phyloP scores from a whole-genome alignment of 495 filamentous ascomycete species.

The Hypoxylon trugodes region DNA sequence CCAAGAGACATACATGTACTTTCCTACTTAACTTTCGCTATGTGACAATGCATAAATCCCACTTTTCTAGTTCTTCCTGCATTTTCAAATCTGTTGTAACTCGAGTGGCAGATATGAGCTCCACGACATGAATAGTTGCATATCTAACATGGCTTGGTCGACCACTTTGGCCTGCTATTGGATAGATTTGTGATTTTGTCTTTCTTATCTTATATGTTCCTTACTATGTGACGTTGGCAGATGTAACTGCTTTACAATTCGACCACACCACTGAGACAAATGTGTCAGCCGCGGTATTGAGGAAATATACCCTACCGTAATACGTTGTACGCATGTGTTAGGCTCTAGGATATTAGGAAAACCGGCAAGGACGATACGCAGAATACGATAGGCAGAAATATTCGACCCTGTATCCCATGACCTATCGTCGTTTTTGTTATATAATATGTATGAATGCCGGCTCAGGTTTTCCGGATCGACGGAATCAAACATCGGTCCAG shows the following conservation, averaged over 20 bases:
- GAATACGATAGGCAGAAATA: constrained; percentile 1
- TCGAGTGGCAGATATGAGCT: constrained; percentile 21
- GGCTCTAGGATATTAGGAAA: constrained; percentile 1
- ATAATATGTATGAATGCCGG: constrained; percentile 30
- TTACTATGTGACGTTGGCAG: constrained; percentile 11
- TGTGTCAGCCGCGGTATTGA: constrained; percentile 7
- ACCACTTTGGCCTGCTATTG: constrained; percentile 5
- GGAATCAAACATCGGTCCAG: constrained; percentile 15
- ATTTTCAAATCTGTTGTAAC: constrained; percentile 19
- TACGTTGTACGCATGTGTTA: constrained; percentile 14
- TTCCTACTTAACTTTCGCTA: not conserved
- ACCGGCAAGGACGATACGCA: not conserved
- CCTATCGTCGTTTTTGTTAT: constrained; percentile 10
- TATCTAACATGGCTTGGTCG: constrained; percentile 19
- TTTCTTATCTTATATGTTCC: constrained; percentile 5
- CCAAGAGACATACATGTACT: constrained; percentile 18
- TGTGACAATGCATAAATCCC: constrained; percentile 16
- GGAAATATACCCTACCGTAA: constrained; percentile 7
- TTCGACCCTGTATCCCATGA: not conserved
- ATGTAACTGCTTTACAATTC: constrained; percentile 9
- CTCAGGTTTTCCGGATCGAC: constrained; percentile 22
- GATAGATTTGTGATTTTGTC: not conserved
- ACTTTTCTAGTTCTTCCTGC: not conserved
- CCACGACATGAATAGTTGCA: constrained; percentile 24
- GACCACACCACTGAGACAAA: constrained; percentile 18